phyloP scores from a whole-genome alignment of 208 protist species.

The Wallacemonas collosoma region DNA sequence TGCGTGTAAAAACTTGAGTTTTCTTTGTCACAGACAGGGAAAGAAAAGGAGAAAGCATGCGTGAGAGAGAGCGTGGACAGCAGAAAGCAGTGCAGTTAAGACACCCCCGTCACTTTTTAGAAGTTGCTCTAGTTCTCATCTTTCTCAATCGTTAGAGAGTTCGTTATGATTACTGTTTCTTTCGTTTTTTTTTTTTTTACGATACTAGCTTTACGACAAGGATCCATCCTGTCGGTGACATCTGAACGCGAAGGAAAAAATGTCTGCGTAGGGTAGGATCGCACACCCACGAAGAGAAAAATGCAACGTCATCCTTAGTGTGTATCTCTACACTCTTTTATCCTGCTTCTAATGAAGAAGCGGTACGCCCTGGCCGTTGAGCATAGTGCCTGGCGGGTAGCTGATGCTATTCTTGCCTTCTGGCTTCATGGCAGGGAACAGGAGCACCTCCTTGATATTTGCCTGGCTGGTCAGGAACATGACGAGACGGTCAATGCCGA shows the following conservation, averaged over 20 bases:
- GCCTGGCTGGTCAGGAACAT: slow-evolving; percentile 99
- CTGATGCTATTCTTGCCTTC: slow-evolving; percentile 46
- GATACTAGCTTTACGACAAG: not conserved
- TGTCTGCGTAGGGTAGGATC: not conserved
- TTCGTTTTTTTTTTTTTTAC: slow-evolving; percentile 2
- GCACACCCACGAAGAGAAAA: not conserved
- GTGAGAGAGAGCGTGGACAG: no score
- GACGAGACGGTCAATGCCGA: slow-evolving; percentile 99
- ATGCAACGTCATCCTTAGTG: not conserved
- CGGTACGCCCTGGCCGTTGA: slow-evolving; percentile 81
- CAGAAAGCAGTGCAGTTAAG: no score
- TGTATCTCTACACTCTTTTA: not conserved
- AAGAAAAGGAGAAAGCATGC: no score
- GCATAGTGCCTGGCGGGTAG: slow-evolving; percentile 66
- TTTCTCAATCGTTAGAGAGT: not conserved
- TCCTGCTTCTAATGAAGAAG: slow-evolving; percentile 38
- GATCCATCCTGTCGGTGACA: not conserved
- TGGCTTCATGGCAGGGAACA: slow-evolving; percentile 94
- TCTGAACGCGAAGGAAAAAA: not conserved
- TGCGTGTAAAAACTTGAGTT: no score
- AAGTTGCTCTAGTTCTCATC: not conserved
- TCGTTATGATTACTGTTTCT: not conserved
- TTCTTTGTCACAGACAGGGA: no score
- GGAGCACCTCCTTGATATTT: slow-evolving; percentile 98
- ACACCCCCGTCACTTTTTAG: no score